Base-by-base conservation (phyloP, 2,329 filamentous ascomycete genomes). In the Xylariaceae sp. region DNA sequence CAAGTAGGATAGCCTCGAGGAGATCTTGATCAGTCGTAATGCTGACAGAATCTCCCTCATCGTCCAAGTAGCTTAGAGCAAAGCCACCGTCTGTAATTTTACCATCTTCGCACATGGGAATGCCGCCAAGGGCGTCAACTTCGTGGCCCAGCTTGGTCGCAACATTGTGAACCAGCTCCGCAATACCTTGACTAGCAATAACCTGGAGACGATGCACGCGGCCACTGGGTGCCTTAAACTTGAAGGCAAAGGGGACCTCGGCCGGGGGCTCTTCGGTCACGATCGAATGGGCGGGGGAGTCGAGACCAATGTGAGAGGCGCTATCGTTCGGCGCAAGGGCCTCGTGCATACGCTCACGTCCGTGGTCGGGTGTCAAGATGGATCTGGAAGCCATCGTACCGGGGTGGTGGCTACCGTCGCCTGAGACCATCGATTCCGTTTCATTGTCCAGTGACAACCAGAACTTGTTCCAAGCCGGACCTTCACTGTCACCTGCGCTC, bases 391-490 rank as follows among this genome's bases (percentile, higher is more conserved):
- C 84, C 52, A 87, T 86, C 55, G 85, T 69, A 79, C 85, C 73
- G 68, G 86, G 81, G 68, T 90, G 62, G 44, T 64, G 88, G 57
- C 89, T 90, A 53, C 88, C 90, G 59, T 95, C 91, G 61, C 92
- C 94, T 61, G 94, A 99, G 74, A 97, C 87, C 82, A 96, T 88
- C 1, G 94, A 99, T 75, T 97, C 94, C 11, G 92, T 93, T 74
- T 96, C 93, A 69, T 95, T 86, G 74, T 97, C 85, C 69, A 99
- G 87, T 0, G 94, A 97, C 66, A 97, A 81, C 94, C 94, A 99
- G 78, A 99, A 99, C 76, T 97, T 99, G 80, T 97, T 97, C 94
- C 94, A 99, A 5, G 94, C 94, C 4, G 94, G 94, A 0, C 94
- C 94, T 76, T 99, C 94, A 68, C 86, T 91, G 72, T 96, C 93